These are phyloP conservation scores for Penicillium nucicola DNA, from an alignment of 495 filamentous ascomycete genomes.

Conservation along the genomic window DNA sequence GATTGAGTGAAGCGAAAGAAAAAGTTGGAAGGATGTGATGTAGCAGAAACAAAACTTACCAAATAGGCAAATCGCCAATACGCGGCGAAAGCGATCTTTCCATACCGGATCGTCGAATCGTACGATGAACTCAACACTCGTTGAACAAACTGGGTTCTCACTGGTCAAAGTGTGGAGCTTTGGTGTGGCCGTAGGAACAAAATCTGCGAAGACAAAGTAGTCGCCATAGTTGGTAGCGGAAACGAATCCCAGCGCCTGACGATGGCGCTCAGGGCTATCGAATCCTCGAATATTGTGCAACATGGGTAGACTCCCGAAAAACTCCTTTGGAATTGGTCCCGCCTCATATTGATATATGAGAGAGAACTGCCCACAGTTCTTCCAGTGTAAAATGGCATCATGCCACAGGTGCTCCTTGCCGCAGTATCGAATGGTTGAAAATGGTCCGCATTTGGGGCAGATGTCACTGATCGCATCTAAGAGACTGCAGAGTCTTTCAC, in stretches of 20 bases:
- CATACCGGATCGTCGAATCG: conserved; percentile 19
- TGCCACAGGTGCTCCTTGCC: conserved; percentile 30
- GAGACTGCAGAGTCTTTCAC: conserved; percentile 51
- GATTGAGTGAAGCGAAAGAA: not conserved
- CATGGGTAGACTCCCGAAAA: conserved; percentile 20
- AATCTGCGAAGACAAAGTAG: conserved; percentile 41
- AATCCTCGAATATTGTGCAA: conserved; percentile 27
- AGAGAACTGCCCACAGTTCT: conserved; percentile 18
- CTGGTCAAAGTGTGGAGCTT: conserved; percentile 7
- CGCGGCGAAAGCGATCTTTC: conserved; percentile 38
- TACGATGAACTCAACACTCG: conserved; percentile 11
- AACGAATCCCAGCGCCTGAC: conserved; percentile 35
- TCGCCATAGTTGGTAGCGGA: conserved; percentile 22
- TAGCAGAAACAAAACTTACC: conserved; percentile 14
- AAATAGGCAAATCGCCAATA: conserved; percentile 34
- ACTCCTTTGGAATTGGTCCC: conserved; percentile 14
- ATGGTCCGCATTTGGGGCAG: conserved; percentile 46
- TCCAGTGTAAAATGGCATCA: conserved; percentile 36
- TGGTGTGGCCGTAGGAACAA: conserved; percentile 5
- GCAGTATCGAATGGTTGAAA: conserved; percentile 39
- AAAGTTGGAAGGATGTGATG: not conserved
- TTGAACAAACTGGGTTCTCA: conserved; percentile 20
- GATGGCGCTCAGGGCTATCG: conserved; percentile 33
- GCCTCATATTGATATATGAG: conserved; percentile 15
- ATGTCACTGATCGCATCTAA: conserved; percentile 34